Percentiles rank a stretch among this genome's conserved stretches.
Conservation (phyloP, 176 grass and related monocot species). For the Microstegium vimineum region DNA sequence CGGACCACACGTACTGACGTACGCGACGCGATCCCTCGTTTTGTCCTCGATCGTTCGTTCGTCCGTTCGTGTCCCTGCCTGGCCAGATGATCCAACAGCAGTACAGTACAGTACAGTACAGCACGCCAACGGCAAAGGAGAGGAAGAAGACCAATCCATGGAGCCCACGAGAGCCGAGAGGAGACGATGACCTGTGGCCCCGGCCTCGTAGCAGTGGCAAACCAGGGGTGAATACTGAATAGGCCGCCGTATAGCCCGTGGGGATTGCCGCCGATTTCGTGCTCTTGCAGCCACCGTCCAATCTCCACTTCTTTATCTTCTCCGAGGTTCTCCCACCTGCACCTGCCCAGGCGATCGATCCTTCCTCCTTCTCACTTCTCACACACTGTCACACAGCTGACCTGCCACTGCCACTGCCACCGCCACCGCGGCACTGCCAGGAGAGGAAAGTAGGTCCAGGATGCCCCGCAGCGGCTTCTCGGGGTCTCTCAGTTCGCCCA, state of each 20-base stretch:
- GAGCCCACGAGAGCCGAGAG: not conserved
- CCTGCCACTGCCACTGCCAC: not conserved
- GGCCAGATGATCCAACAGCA: no score
- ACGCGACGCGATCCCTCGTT: not conserved
- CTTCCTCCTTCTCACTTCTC: not conserved
- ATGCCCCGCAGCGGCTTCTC: slow-evolving; percentile 56
- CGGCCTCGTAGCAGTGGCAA: not conserved
- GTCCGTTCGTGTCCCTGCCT: no score
- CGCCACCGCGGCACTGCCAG: no score
- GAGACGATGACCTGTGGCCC: not conserved
- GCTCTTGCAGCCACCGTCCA: not conserved
- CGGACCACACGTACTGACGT: no score
- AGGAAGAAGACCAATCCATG: not conserved
- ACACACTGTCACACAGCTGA: not conserved
- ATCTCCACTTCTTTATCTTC: not conserved
- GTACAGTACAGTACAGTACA: no score
- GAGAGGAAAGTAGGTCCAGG: not conserved
- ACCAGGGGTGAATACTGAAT: not conserved
- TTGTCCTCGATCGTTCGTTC: not conserved
- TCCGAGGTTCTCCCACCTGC: no score
- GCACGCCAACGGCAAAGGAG: not conserved
- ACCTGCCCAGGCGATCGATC: not conserved
- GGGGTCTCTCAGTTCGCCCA: slow-evolving; percentile 39
- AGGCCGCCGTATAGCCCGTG: not conserved
- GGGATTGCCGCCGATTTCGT: not conserved